These are phyloP conservation scores for Kernera saxatilis DNA, from an alignment of 345 rosid genomes.

Conservation along the genomic window DNA sequence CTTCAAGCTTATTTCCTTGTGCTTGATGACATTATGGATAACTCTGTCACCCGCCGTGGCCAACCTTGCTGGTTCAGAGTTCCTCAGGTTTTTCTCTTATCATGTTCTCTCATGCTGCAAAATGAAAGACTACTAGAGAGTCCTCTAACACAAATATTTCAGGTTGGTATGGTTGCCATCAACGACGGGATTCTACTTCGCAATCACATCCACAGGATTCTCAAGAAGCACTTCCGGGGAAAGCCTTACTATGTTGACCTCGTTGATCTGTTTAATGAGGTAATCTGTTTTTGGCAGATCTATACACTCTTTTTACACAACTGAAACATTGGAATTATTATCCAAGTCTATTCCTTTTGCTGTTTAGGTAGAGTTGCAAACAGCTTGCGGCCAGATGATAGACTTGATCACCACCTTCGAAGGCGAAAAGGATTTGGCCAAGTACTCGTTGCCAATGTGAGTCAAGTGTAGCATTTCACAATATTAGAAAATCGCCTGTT, in stretches of 20 bases:
- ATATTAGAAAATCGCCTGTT: background rate
- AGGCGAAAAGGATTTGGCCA: slow-evolving; percentile 68
- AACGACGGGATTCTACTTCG: slow-evolving; percentile 61
- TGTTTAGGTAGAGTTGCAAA: slow-evolving; percentile 70
- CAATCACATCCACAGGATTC: slow-evolving; percentile 61
- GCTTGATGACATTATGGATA: slow-evolving; percentile 84
- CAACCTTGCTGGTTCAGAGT: slow-evolving; percentile 85
- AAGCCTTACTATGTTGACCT: slow-evolving; percentile 58
- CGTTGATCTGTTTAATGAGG: slow-evolving; percentile 64
- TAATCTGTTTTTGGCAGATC: background rate
- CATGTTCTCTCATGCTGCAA: background rate
- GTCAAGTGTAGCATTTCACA: slow-evolving; percentile 22
- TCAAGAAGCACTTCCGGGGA: slow-evolving; percentile 47
- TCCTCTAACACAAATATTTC: slow-evolving; percentile 9
- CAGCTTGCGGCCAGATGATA: slow-evolving; percentile 73
- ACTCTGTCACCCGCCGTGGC: slow-evolving; percentile 75
- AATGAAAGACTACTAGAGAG: background rate
- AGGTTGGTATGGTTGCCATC: slow-evolving; percentile 77
- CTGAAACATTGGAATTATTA: background rate
- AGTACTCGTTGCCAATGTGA: slow-evolving; percentile 60
- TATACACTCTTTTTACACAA: background rate
- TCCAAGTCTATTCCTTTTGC: background rate
- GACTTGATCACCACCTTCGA: slow-evolving; percentile 68
- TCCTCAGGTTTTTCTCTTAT: slow-evolving; percentile 47
- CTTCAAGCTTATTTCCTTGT: slow-evolving; percentile 80